phyloP scores from a whole-genome alignment of 331 rosid species.

The Malus hybrid region DNA sequence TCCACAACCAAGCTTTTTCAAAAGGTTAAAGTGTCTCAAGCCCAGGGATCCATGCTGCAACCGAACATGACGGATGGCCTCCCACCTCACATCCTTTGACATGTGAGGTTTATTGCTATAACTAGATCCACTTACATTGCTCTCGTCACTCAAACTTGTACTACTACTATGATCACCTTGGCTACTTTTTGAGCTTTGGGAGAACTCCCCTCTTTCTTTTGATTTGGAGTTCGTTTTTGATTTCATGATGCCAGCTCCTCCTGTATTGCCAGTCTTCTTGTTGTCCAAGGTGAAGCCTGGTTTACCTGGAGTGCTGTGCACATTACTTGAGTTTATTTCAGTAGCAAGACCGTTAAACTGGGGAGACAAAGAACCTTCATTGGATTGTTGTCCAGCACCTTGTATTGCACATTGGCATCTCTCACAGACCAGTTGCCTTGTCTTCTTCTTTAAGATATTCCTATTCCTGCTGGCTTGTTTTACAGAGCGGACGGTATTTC shows the following conservation, averaged over 20 bases:
- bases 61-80: constrained; percentile 60
- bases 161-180: constrained; percentile 92
- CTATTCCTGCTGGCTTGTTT: constrained; percentile 65
- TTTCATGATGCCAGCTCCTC: constrained; percentile 31
- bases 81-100: constrained; percentile 97
- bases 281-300: constrained; percentile 30
- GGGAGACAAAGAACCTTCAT: constrained; percentile 21
- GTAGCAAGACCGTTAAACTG: constrained; percentile 26
- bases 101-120: constrained; percentile 94
- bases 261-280: constrained; percentile 22
- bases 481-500: constrained; percentile 41
- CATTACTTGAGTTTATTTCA: constrained; percentile 30
- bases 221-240: constrained; percentile 42
- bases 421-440: constrained; percentile 64
- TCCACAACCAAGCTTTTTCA: constrained; percentile 97
- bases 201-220: constrained; percentile 71
- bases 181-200: constrained; percentile 93
- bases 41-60: constrained; percentile 67
- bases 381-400: constrained; percentile 31
- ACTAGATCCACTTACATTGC: constrained; percentile 74
- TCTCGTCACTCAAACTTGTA: constrained; percentile 91
- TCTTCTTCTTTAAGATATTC: constrained; percentile 60
- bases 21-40: constrained; percentile 75
- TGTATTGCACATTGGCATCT: constrained; percentile 69
- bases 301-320: constrained; percentile 28